Conservation (phyloP, 306 rosid genomes). For the Gastrolobium villosum region DNA sequence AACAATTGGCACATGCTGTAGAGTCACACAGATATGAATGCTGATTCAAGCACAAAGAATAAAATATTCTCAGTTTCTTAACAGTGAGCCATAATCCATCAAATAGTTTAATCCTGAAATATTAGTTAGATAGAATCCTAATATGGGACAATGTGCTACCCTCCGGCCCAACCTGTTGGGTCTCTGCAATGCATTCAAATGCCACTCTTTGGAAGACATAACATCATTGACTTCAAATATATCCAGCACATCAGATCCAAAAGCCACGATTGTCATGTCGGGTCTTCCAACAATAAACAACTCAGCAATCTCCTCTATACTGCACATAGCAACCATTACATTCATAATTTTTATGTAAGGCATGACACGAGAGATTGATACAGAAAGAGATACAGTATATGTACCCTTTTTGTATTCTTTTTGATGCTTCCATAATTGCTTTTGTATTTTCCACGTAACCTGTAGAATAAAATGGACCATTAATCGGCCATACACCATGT, state of each 20-base stretch:
- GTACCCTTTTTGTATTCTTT: conserved; percentile 81
- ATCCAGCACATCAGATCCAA: conserved; percentile 83
- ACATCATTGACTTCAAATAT: conserved; percentile 94
- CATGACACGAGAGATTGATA: conserved; percentile 8
- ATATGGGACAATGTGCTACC: conserved; percentile 1
- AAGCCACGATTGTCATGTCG: conserved; percentile 91
- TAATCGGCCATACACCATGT: conserved; percentile 40
- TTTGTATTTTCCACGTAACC: conserved; percentile 90
- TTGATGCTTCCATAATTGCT: conserved; percentile 84
- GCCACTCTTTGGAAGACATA: conserved; percentile 97
- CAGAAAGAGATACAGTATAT: conserved; percentile 7
- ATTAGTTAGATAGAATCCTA: not conserved
- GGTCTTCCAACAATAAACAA: conserved; percentile 84
- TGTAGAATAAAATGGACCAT: conserved; percentile 49
- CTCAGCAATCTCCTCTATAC: conserved; percentile 81
- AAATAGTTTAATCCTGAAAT: conserved; percentile 14
- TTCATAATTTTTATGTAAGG: conserved; percentile 17
- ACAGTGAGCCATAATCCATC: conserved; percentile 30
- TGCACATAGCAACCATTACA: conserved; percentile 54
- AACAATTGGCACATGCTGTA: conserved; percentile 78
- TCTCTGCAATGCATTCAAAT: conserved; percentile 95
- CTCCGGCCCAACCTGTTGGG: conserved; percentile 76
- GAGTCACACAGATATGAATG: conserved; percentile 92
- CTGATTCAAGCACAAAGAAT: conserved; percentile 59
- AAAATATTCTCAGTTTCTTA: conserved; percentile 42